Evolutionary conservation across 2,329 filamentous ascomycete species (phyloP), one percentile per base, ranked within the genome.

Genomic region (Arthroderma sp.): DNA sequence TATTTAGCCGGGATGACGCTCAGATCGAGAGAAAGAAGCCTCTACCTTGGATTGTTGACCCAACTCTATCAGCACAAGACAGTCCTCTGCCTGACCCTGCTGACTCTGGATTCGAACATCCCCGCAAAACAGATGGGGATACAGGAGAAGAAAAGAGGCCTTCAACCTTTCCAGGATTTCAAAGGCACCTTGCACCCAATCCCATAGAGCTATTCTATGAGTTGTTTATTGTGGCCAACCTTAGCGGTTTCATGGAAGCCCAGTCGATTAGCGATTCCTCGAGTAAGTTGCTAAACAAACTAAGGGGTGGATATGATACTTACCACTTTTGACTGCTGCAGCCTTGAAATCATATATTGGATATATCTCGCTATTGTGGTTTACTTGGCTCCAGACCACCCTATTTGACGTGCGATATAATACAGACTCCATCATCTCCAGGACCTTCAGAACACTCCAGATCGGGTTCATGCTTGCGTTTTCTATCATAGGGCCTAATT

Each of bases 371-470:
- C 65, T 82, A n/a, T 65, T 82, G 6, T 83, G 78, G 79, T 73
- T 80, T 47, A 81, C 75, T 11, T 83, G 80, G 80, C 69, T 81
- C 36, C 68, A 78, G 48, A 72, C 78, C 15, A 71, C 72, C 4
- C 61, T 82, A 1, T 81, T 77, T 56, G 80, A 83, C 58, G 73
- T 82, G 32, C 76, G 79, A 0, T 83, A 80, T 56, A 72, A 75
- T 0, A 69, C 74, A 15, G 79, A 83, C 58, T 78, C 73, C 31
- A 66, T 82, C 36, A 78, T 82, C 52, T 75, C 82, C 51, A 71
- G 80, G 29, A 53, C 68, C 28, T 72, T 71, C 48, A 75, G 80
- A 54, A 74, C 70, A 2, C 52, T 75, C 3, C 77, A 82, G 51
- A 72, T 83, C 8, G 77, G 72, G 29, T 73, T 77, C 37, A 78